phyloP scores from a whole-genome alignment of 2,329 filamentous ascomycete species.

The Teratosphaeria gauchensis region DNA sequence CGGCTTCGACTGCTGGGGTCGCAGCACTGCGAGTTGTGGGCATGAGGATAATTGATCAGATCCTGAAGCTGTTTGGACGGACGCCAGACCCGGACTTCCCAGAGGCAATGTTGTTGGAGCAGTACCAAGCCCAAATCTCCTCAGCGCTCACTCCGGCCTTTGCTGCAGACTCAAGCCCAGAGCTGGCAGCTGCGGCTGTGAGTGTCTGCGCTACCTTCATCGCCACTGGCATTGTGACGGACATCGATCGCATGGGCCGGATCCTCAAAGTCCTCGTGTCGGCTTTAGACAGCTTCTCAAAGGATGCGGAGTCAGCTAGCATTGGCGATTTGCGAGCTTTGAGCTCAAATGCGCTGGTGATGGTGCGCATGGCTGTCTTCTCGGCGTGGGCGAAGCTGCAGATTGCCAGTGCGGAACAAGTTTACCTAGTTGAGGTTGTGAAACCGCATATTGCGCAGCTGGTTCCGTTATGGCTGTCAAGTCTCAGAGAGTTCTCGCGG shows the following conservation, averaged over 20 bases:
- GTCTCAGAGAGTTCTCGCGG: conserved; percentile 84
- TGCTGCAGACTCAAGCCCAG: conserved; percentile 87
- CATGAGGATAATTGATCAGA: conserved; percentile 83
- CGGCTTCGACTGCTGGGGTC: conserved; percentile 87
- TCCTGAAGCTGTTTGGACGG: conserved; percentile 92
- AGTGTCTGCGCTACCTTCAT: conserved; percentile 98
- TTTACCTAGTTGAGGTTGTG: conserved; percentile 78
- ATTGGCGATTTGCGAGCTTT: conserved; percentile 90
- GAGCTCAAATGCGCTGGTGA: conserved; percentile 91
- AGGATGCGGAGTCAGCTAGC: conserved; percentile 65
- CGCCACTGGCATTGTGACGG: conserved; percentile 90
- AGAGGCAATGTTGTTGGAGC: conserved; percentile 91
- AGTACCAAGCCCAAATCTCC: conserved; percentile 97
- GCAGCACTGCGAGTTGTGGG: conserved; percentile 84
- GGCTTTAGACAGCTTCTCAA: conserved; percentile 83
- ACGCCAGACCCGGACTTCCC: conserved; percentile 93
- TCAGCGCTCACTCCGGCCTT: conserved; percentile 95
- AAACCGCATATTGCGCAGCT: conserved; percentile 82
- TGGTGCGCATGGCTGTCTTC: conserved; percentile 97
- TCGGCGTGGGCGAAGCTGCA: conserved; percentile 96
- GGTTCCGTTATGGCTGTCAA: conserved; percentile 89
- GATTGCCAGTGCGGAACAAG: conserved; percentile 85
- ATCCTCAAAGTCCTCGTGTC: conserved; percentile 89
- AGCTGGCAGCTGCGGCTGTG: conserved; percentile 89
- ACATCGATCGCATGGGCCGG: conserved; percentile 96